Conservation (phyloP, 2,329 filamentous ascomycete genomes). For the Madurella fahalii region DNA sequence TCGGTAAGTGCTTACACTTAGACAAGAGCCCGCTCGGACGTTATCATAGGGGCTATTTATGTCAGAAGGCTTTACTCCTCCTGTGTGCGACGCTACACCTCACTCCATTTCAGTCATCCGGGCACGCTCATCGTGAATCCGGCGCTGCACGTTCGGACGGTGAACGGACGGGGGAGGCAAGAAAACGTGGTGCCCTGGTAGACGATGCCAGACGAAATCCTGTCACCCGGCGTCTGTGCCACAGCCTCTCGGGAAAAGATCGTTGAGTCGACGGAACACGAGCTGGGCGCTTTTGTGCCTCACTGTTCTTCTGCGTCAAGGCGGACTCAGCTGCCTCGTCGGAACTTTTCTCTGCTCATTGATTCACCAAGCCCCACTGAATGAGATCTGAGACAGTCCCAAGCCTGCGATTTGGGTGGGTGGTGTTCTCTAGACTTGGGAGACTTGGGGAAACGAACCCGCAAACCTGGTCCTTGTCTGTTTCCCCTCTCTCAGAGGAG, state of each 20-base stretch:
- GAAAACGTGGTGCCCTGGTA: slow-evolving; percentile 17
- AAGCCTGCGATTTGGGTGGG: slow-evolving; percentile 1
- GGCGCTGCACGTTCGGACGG: slow-evolving; percentile 7
- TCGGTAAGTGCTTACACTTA: too few relatives aligned
- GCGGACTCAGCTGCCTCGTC: not conserved
- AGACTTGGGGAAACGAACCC: not conserved
- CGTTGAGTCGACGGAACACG: slow-evolving; percentile 2
- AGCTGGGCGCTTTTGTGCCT: not conserved
- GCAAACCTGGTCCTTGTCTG: slow-evolving; percentile 14
- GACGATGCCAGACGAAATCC: not conserved
- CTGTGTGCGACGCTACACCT: not conserved
- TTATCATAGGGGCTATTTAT: slow-evolving; percentile 6
- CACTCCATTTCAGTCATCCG: not conserved
- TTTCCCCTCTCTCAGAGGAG: not conserved
- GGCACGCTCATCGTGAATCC: not conserved
- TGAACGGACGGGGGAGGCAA: slow-evolving; percentile 1
- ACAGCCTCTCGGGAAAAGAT: not conserved
- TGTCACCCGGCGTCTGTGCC: not conserved
- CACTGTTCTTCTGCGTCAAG: not conserved
- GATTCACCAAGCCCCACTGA: not conserved
- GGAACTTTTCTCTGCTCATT: slow-evolving; percentile 1
- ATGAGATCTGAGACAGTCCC: slow-evolving; percentile 17
- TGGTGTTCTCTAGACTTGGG: not conserved
- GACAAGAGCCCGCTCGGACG: slow-evolving; percentile 7
- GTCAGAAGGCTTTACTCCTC: slow-evolving; percentile 3